Base-by-base conservation (phyloP, 495 filamentous ascomycete genomes). In the Penicillium antarcticum region DNA sequence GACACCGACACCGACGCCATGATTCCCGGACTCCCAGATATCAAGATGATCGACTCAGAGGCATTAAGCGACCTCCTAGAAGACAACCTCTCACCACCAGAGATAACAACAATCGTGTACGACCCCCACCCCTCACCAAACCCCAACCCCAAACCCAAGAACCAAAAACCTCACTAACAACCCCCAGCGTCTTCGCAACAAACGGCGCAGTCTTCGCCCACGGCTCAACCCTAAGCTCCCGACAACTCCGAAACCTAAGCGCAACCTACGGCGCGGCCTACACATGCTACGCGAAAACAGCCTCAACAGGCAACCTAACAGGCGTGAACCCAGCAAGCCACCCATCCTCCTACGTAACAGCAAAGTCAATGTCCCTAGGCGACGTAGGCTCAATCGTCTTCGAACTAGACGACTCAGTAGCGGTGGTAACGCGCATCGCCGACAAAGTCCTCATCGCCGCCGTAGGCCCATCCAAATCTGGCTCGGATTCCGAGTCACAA, bases 331-430 rank as follows among this genome's bases (percentile, higher is more conserved):
- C 72, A 5, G 68, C 73, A 33, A 74, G 69, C 26, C 70, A 77
- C 43, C 73, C 73, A 8, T 77, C 73, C 1, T 77, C 73, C 34
- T 77, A 74, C 52, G 67, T 77, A 40, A 77, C 73, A 11, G 70
- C 73, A 11, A 68, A 72, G n/a, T 77, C 73, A 10, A 61, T 73
- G 50, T 74, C 73, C 8, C 56, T 77, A n/a, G 73, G 73, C n/a
- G 70, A 77, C 45, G 73, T 77, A 18, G 73, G 73, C 32, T 77
- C 73, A 4, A 77, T 77, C 38, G 73, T 77, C 37, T 77, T 77
- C 31, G 73, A 77, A 42, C 72, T 75, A 8, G 71, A 75, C 35
- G 71, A 72, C 42, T 66, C 66, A 3, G 73, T 75, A 23, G 72
- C 73, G 6, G 68, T 77, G 9, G 72, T 77, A n/a, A 77, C 73